Percentiles rank a stretch among this genome's conserved stretches.
Evolutionary conservation across 306 rosid genomes (phyloP).

Genomic region (Amphicarpaea edgeworthii): DNA sequence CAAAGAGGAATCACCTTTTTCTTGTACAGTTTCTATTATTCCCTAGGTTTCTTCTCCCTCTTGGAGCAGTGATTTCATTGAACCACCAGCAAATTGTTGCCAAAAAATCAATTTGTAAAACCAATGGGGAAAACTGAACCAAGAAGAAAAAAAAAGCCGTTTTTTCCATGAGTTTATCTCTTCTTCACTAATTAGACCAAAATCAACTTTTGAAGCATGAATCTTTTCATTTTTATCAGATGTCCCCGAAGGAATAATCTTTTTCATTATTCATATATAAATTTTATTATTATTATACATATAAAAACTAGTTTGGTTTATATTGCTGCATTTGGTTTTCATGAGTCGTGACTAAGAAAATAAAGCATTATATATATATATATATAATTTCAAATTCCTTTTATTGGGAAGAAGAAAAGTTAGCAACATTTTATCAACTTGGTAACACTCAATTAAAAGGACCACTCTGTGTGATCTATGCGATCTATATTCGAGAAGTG

Average conservation of each 20-base stretch:
- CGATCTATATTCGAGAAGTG: not conserved
- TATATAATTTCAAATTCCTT: not conserved
- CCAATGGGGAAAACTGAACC: not conserved
- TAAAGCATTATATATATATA: not conserved
- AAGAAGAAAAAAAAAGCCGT: not conserved
- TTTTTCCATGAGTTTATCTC: not conserved
- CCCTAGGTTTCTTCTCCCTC: too few relatives aligned
- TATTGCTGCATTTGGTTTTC: not conserved
- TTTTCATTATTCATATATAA: not conserved
- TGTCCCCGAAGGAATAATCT: too few relatives aligned
- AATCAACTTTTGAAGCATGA: not conserved
- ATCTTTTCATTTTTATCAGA: too few relatives aligned
- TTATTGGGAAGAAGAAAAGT: not conserved
- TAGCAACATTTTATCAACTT: not conserved
- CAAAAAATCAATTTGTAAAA: not conserved
- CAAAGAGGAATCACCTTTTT: constrained; percentile 28
- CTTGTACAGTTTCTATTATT: constrained; percentile 11
- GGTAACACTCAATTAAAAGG: not conserved
- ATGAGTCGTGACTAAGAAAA: not conserved
- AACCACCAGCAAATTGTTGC: not conserved
- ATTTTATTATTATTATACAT: not conserved
- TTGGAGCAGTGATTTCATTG: not conserved
- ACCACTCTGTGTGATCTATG: not conserved
- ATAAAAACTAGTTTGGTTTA: not conserved
- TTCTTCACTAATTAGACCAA: not conserved